Evolutionary conservation across 164 flowering plant genomes (phyloP).

Genomic region (Vitis cinerea): DNA sequence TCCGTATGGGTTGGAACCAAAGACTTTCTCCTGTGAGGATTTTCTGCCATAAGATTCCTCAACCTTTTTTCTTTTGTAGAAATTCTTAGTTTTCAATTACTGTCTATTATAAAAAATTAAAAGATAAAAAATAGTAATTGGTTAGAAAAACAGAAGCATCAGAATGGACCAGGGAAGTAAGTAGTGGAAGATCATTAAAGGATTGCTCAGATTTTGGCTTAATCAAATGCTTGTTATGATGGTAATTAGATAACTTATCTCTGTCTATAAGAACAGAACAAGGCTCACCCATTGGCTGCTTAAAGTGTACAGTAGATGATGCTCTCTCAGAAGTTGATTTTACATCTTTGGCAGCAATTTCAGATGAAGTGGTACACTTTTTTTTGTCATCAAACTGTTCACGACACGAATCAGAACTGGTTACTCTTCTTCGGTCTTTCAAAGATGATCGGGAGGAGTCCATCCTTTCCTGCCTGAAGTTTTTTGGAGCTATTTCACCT

Average conservation of each 20-base stretch:
- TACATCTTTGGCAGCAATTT: background rate
- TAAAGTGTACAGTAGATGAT: background rate
- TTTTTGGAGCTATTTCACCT: constrained; percentile 8
- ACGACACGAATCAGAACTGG: constrained; percentile 6
- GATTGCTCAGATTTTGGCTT: background rate
- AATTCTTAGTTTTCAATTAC: no score
- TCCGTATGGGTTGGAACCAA: no score
- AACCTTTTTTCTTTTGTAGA: background rate
- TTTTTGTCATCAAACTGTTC: constrained; percentile 13
- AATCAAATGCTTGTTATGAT: background rate
- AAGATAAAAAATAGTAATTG: background rate
- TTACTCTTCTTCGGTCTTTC: constrained; percentile 11
- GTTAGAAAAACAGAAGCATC: constrained; percentile 4
- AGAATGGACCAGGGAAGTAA: constrained; percentile 6
- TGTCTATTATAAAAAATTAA: background rate
- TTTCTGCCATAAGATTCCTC: background rate
- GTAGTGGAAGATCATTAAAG: background rate
- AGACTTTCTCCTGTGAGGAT: no score
- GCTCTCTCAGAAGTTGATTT: constrained; percentile 7
- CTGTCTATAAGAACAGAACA: background rate
- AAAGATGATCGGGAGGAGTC: constrained; percentile 16
- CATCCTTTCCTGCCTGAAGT: constrained; percentile 2
- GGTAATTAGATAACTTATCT: background rate
- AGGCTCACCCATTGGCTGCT: constrained; percentile 5
- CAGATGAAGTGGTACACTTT: constrained; percentile 17